A percentile compares a stretch with the other conserved stretches of the same genome.
Evolutionary conservation across 2,329 filamentous ascomycete genomes (phyloP).

Genomic region (Ceratocystis lukuohia): DNA sequence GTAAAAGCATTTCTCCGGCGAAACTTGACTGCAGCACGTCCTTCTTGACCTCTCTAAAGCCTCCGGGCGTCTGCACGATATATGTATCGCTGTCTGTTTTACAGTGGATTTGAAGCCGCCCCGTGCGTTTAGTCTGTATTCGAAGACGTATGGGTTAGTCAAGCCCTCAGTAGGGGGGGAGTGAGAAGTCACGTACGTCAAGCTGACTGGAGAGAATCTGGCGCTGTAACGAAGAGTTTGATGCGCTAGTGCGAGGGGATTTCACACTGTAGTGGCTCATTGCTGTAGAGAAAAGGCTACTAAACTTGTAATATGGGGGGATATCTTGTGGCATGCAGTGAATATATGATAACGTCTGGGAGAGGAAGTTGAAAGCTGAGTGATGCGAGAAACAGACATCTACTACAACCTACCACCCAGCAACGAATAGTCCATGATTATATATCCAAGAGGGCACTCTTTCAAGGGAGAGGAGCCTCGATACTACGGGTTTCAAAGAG

Average conservation of each 20-base stretch:
- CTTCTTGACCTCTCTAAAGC: constrained; percentile 13
- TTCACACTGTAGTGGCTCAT: constrained; percentile 4
- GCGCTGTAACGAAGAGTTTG: background rate
- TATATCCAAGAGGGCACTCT: background rate
- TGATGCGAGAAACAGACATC: background rate
- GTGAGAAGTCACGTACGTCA: background rate
- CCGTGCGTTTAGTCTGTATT: background rate
- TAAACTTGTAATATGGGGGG: background rate
- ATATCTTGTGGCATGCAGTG: background rate
- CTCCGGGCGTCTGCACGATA: constrained; percentile 15
- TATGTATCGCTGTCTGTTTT: constrained; percentile 13
- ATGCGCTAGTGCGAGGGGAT: constrained; percentile 1
- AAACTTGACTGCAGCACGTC: constrained; percentile 7
- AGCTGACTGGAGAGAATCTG: background rate
- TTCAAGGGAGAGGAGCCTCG: background rate
- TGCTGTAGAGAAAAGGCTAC: background rate
- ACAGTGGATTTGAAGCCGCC: constrained; percentile 14
- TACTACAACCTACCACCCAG: background rate
- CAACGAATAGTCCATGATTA: background rate
- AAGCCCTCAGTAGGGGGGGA: background rate
- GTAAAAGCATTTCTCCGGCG: constrained; percentile 12
- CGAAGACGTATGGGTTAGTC: background rate
- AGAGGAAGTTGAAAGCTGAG: no score
- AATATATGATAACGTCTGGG: background rate
- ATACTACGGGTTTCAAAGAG: background rate